These are phyloP conservation scores for Prunus yedoensis DNA, from an alignment of 331 rosid genomes.

Conservation along the genomic window DNA sequence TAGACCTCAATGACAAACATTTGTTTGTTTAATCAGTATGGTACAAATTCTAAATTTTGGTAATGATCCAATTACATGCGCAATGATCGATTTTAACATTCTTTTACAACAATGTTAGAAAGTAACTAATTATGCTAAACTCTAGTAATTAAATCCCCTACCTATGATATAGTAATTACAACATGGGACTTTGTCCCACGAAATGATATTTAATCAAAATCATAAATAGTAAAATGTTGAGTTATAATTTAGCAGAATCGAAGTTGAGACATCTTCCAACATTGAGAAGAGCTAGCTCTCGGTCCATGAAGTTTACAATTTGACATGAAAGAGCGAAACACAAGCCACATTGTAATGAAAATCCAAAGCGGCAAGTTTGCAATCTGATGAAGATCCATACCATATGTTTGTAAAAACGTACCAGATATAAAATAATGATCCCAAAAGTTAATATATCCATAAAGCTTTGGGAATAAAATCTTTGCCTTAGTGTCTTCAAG, in stretches of 20 bases:
- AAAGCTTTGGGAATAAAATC: constrained; percentile 2
- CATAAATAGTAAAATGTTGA: too few relatives aligned
- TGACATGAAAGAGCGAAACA: not conserved
- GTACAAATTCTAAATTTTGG: too few relatives aligned
- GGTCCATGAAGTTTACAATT: too few relatives aligned
- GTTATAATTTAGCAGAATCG: too few relatives aligned
- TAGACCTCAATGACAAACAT: too few relatives aligned
- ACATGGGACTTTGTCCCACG: not conserved
- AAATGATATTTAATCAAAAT: not conserved
- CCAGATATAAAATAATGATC: too few relatives aligned
- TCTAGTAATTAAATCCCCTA: not conserved
- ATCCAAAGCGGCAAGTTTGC: constrained; percentile 18
- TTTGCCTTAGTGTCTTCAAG: constrained; percentile 15
- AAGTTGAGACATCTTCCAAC: too few relatives aligned
- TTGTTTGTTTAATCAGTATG: too few relatives aligned
- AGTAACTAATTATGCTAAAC: not conserved
- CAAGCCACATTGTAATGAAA: constrained; percentile 15
- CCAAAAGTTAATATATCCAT: not conserved
- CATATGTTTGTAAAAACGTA: not conserved
- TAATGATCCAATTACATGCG: not conserved
- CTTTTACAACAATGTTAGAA: not conserved
- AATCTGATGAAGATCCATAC: not conserved
- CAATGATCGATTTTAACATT: not conserved
- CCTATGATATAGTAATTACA: not conserved
- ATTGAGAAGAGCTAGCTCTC: too few relatives aligned